phyloP scores from a whole-genome alignment of 2,329 filamentous ascomycete species.

The Ophiocordyceps robertsii region DNA sequence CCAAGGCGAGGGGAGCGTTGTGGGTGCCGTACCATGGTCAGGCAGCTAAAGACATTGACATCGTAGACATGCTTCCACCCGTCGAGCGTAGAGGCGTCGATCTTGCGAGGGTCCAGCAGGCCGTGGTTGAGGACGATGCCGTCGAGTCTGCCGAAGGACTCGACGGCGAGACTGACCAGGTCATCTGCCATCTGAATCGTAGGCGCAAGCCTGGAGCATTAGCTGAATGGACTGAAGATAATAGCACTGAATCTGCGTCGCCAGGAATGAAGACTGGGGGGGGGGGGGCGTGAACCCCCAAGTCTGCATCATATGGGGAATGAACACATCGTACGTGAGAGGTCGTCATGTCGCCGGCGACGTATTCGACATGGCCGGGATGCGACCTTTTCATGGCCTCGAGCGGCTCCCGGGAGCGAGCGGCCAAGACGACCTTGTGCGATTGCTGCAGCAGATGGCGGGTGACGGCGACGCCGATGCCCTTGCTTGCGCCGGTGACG shows the following conservation, averaged over 20 bases:
- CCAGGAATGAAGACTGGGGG: too few species aligned
- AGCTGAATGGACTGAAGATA: not conserved
- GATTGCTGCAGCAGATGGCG: conserved; percentile 34
- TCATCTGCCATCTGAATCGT: conserved; percentile 36
- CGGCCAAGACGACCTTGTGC: conserved; percentile 47
- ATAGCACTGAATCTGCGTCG: too few species aligned
- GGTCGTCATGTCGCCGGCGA: conserved; percentile 42
- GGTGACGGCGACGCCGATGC: conserved; percentile 45
- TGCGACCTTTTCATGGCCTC: conserved; percentile 36
- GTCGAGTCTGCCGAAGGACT: conserved; percentile 61
- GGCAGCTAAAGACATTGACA: conserved; percentile 73
- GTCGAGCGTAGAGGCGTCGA: conserved; percentile 53
- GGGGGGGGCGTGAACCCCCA: too few species aligned
- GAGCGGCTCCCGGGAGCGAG: conserved; percentile 36
- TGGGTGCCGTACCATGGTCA: conserved; percentile 53
- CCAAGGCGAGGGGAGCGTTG: not conserved
- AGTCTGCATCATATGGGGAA: too few species aligned
- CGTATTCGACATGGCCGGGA: conserved; percentile 38
- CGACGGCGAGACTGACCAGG: conserved; percentile 51
- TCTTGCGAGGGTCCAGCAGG: conserved; percentile 58
- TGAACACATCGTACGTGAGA: conserved; percentile 25
- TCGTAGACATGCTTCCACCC: conserved; percentile 70
- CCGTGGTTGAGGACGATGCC: conserved; percentile 84
- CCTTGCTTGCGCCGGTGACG: conserved; percentile 51
- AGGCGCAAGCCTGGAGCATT: too few species aligned